Base-by-base conservation (phyloP, 257 asterid genomes). In the Nicotiana obtusifolia region DNA sequence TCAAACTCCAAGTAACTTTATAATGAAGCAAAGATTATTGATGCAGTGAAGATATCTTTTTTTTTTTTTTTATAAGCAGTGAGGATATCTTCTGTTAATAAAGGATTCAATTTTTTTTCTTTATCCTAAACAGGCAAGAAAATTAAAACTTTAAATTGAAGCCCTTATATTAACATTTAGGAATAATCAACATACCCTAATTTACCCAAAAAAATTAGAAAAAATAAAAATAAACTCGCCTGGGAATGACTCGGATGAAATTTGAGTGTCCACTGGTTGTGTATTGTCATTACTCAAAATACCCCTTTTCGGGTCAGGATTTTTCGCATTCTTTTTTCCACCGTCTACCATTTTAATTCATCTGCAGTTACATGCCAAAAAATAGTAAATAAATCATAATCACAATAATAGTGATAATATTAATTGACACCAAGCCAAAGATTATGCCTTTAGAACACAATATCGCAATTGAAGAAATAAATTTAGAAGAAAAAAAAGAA, bases 221-320 rank as follows among this genome's bases (percentile, higher is more conserved):
- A 54, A 24, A 49, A 41, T 9, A 16, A 62, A 62, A 77, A 14
- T 33, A n/a, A 8, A 54, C 57, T 66, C 83, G 88, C 94, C 94
- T 30, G 86, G 62, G 13, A 59, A 82, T 2, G 76, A 62, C 30
- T 53, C 53, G 10, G 81, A 86, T 84, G 86, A 85, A 87, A 82
- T 68, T 17, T 80, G 91, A 80, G 82, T 83, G 73, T 88, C 91
- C 44, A 89, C 83, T 64, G 85, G 80, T 75, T 87, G 94, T 31
- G 92, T 88, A 19, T 76, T 91, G 44, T 33, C 80, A 81, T 86
- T 41, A 41, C 49, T 41, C 49, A 41, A 41, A 41, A 41, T 89
- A 69, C 41, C 83, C 65, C 81, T 75, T 64, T 20, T 76, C 4
- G 84, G 82, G 64, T 85, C 2, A 47, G 16, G 44, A 15, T 53